A percentile compares a stretch with the other conserved stretches of the same genome.
Conservation (phyloP, 2,329 filamentous ascomycete species). For the Sporothrix brasiliensis region DNA sequence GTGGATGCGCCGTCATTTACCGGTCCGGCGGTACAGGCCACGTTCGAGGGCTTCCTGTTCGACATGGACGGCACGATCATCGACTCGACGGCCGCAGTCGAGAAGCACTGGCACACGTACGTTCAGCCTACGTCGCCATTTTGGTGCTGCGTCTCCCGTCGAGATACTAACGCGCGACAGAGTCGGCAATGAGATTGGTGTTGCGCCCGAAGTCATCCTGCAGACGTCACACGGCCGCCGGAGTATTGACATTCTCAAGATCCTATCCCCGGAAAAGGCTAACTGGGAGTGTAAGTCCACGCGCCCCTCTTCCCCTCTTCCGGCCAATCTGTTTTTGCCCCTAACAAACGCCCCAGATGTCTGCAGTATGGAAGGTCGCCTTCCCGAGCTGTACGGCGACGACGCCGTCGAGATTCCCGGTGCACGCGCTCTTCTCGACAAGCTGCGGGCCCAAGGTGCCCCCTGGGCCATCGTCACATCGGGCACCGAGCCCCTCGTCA, state of each 20-base stretch:
- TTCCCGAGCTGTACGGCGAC: conserved; percentile 74
- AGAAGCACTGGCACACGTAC: conserved; percentile 75
- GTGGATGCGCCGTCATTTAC: conserved; percentile 38
- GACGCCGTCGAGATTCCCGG: conserved; percentile 87
- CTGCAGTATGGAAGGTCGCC: conserved; percentile 71
- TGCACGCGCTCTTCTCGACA: conserved; percentile 68
- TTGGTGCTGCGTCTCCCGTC: conserved; percentile 1
- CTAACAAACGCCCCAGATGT: conserved; percentile 61
- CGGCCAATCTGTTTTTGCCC: not conserved
- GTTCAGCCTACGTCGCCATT: conserved; percentile 34
- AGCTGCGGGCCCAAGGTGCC: conserved; percentile 60
- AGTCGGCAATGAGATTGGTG: conserved; percentile 80
- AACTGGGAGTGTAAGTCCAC: conserved; percentile 82
- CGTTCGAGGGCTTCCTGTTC: conserved; percentile 64
- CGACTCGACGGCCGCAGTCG: conserved; percentile 75
- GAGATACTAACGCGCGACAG: conserved; percentile 46
- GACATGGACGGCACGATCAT: conserved; percentile 86
- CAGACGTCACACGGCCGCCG: conserved; percentile 88
- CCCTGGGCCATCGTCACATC: conserved; percentile 89
- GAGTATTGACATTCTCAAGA: conserved; percentile 80
- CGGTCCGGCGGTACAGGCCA: conserved; percentile 50
- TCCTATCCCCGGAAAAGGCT: conserved; percentile 80
- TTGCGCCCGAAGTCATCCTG: conserved; percentile 82
- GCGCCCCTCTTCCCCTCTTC: not conserved
- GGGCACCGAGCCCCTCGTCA: conserved; percentile 67